Evolutionary conservation across 2,329 filamentous ascomycete species (phyloP).

Genomic region (Colletotrichum tabaci): DNA sequence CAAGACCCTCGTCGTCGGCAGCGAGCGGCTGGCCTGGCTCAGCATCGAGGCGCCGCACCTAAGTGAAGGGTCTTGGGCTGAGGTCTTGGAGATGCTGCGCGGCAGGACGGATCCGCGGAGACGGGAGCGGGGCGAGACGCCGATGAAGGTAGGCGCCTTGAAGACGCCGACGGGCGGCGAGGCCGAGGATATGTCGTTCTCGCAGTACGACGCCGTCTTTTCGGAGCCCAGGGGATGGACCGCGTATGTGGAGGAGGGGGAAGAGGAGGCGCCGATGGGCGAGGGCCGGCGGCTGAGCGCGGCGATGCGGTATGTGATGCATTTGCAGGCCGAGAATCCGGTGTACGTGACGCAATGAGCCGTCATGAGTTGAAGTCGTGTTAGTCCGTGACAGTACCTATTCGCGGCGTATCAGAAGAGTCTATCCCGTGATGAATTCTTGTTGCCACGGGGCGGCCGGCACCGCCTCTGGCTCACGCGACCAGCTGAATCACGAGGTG

Average conservation of each 20-base stretch:
- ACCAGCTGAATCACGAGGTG: too few species aligned
- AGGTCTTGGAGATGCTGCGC: constrained; percentile 6
- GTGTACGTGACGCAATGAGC: not conserved
- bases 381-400: not conserved
- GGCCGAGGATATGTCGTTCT: not conserved
- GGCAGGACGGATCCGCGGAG: not conserved
- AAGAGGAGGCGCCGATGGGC: not conserved
- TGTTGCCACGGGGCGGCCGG: too few species aligned
- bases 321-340: not conserved
- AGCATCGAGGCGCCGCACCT: not conserved
- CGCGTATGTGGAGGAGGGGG: not conserved
- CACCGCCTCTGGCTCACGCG: too few species aligned
- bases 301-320: not conserved
- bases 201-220: not conserved
- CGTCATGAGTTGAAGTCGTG: too few species aligned
- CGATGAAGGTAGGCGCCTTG: not conserved
- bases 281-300: not conserved
- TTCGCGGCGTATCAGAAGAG: not conserved
- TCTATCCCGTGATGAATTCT: too few species aligned
- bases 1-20: not conserved
- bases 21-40: not conserved
- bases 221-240: not conserved
- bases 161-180: not conserved
- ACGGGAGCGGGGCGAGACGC: not conserved
- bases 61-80: constrained; percentile 3